phyloP scores from a whole-genome alignment of 2,329 filamentous ascomycete species.

The Monosporascus sp. region DNA sequence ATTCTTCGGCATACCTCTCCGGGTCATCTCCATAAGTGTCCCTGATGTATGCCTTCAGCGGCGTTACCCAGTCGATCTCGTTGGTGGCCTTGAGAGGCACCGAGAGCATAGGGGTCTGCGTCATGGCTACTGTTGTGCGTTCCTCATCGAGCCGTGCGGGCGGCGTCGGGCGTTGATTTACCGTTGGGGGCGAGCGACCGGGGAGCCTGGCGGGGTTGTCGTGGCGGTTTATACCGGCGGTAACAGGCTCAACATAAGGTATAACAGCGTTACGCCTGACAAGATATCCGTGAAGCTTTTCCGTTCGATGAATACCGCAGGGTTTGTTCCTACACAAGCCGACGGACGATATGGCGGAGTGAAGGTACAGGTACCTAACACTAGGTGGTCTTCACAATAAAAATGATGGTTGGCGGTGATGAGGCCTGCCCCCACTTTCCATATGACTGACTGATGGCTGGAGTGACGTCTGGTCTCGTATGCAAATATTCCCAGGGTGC shows the following conservation, averaged over 20 bases:
- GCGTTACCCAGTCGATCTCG: constrained; percentile 96
- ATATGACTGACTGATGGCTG: background rate
- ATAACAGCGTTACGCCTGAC: background rate
- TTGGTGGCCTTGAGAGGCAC: constrained; percentile 89
- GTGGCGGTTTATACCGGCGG: background rate
- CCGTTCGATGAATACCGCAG: no score
- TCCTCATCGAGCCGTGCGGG: constrained; percentile 8
- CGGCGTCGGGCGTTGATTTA: background rate
- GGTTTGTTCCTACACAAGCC: no score
- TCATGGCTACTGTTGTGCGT: constrained; percentile 42
- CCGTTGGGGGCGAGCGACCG: background rate
- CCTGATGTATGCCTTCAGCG: constrained; percentile 89
- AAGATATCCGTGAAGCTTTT: background rate
- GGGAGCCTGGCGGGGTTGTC: background rate
- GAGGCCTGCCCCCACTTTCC: background rate
- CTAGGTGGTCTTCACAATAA: background rate
- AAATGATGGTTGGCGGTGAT: background rate
- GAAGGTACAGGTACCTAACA: background rate
- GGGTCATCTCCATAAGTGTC: constrained; percentile 94
- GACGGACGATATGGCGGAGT: background rate
- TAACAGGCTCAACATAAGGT: background rate
- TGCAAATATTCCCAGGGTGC: no score
- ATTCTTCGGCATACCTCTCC: constrained; percentile 93
- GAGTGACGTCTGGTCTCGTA: background rate
- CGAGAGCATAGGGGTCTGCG: constrained; percentile 92